Conservation (phyloP, 2,329 filamentous ascomycete species). For the Colletotrichum phormii region DNA sequence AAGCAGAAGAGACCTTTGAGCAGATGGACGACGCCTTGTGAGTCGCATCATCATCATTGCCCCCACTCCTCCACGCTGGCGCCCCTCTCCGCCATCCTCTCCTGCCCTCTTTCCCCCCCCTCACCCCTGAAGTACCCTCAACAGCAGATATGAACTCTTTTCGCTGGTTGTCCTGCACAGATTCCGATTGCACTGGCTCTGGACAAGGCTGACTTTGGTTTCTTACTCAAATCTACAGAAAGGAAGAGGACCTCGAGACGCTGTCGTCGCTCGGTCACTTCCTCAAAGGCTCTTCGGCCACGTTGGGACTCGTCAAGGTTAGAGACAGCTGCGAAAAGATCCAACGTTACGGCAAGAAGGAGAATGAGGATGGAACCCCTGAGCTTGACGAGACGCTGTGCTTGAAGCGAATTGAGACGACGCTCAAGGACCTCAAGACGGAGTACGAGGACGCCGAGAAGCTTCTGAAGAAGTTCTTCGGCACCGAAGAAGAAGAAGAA, state of each 20-base stretch:
- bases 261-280: slow-evolving; percentile 93
- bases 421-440: slow-evolving; percentile 76
- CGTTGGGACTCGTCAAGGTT: slow-evolving; percentile 89
- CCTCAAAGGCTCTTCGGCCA: slow-evolving; percentile 96
- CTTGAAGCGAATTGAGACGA: slow-evolving; percentile 76
- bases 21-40: slow-evolving; percentile 89
- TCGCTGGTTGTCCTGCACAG: not conserved
- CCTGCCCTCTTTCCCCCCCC: not conserved
- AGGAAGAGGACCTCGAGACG: slow-evolving; percentile 74
- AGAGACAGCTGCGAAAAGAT: slow-evolving; percentile 97
- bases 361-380: slow-evolving; percentile 79
- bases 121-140: slow-evolving; percentile 1
- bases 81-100: slow-evolving; percentile 18
- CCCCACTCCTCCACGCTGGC: slow-evolving; percentile 1
- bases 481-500: slow-evolving; percentile 37
- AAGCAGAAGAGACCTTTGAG: slow-evolving; percentile 86
- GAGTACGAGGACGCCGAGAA: slow-evolving; percentile 82
- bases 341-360: slow-evolving; percentile 87
- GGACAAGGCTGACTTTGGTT: slow-evolving; percentile 30
- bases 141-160: not conserved
- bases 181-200: not conserved
- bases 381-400: slow-evolving; percentile 76
- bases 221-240: slow-evolving; percentile 57
- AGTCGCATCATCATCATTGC: slow-evolving; percentile 52
- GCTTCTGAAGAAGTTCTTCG: slow-evolving; percentile 76